Evolutionary conservation across 139 green algal genomes (phyloP), one percentile per base, ranked within the genome.

Genomic region (Raphidocelis subcapitata): DNA sequence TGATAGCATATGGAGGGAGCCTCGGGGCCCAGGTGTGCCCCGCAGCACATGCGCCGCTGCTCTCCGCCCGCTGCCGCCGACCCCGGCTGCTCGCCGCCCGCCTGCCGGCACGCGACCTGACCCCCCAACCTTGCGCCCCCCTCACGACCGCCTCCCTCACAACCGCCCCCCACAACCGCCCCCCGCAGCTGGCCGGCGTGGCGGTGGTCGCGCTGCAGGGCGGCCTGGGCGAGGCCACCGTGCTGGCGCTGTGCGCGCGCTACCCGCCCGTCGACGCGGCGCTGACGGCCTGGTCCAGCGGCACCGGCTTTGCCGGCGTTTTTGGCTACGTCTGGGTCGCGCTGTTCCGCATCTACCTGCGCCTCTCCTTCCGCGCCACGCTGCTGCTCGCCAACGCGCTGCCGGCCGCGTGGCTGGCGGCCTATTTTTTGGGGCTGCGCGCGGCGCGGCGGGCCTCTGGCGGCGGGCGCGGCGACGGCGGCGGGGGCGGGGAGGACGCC

Each of bases 311-410:
- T 82, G 80, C 80, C 66, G 87, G 87, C 15, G 74, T 92, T 31
- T 67, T 73, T 67, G 87, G 87, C 16, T 92, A 92, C 74, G 60
- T 66, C 41, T 89, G 85, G 85, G 83, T 89, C 12, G 73, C 60
- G 1, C 28, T 82, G 1, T 28, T 87, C 44, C 85, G 88, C 70
- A 54, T 72, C 5, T 65, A 63, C 49, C 5, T 69, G 37, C 73
- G 81, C 23, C 55, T 87, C 31, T 65, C 41, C 10, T 87, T 87
- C 67, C 49, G 12, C 1, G n/a, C 36, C 1, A 85, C 79, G 12
- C 62, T 87, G 62, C 36, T 85, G n/a, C 24, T 76, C 0, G 85
- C 83, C 35, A 82, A 82, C 23, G 41, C 32, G 18, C 49, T 78
- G 55, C 36, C 75, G 24, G 56, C 28, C 2, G 36, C 33, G 20